Percentiles rank a stretch among this genome's conserved stretches.
Evolutionary conservation across 352 stramenopile genomes (phyloP).

Genomic region (Phytophthora megakarya): DNA sequence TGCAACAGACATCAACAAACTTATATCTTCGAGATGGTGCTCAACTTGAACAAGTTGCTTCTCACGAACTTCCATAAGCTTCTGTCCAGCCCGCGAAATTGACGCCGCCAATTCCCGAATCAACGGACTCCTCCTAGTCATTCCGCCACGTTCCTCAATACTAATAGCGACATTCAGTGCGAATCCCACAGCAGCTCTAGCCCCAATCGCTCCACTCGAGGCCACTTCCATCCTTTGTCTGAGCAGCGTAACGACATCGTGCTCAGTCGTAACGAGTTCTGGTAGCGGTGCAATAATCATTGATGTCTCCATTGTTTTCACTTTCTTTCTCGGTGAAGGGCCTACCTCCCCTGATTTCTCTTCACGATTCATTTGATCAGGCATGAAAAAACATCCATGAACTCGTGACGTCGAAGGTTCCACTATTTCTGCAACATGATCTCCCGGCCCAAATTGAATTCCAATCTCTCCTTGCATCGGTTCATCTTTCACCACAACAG

Average conservation of each 20-base stretch:
- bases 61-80: background rate
- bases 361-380: background rate
- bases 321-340: background rate
- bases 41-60: background rate
- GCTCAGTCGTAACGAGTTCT: no score
- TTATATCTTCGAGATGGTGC: slow-evolving; percentile 16
- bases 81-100: background rate
- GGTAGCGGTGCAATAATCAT: no score
- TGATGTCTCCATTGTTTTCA: no score
- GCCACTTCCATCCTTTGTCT: slow-evolving; percentile 5
- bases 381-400: background rate
- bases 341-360: background rate
- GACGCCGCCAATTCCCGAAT: background rate
- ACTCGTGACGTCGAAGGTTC: no score
- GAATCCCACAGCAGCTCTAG: background rate
- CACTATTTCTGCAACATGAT: background rate
- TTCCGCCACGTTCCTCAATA: background rate
- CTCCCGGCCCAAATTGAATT: no score
- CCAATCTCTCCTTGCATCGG: background rate
- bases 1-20: slow-evolving; percentile 11
- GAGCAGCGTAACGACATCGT: background rate
- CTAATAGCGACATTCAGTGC: slow-evolving; percentile 5
- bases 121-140: background rate
- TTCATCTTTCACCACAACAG: slow-evolving; percentile 8
- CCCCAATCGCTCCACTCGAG: background rate